A percentile compares a stretch with the other conserved stretches of the same genome.
Conservation (phyloP, 1,284 basidiomycete species). For the Lentinus polychrous region DNA sequence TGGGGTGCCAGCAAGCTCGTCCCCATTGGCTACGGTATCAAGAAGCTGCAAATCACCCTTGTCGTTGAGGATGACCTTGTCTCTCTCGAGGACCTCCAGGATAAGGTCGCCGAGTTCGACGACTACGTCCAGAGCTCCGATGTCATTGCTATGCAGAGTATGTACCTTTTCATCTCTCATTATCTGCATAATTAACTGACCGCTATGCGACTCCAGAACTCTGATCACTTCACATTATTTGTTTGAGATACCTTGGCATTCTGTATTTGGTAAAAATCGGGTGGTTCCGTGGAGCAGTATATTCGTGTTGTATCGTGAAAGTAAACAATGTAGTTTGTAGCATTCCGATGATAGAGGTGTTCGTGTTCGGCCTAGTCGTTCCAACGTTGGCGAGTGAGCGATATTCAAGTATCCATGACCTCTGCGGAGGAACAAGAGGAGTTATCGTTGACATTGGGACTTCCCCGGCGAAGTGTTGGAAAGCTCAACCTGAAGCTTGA, state of each 20-base stretch:
- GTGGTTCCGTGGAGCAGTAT: background rate
- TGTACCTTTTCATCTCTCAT: conserved; percentile 23
- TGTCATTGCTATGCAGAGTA: conserved; percentile 86
- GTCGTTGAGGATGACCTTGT: conserved; percentile 97
- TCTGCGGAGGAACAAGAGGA: too few relatives aligned
- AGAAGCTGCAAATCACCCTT: conserved; percentile 89
- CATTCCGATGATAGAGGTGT: too few relatives aligned
- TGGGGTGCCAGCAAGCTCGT: conserved; percentile 94
- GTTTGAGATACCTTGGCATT: background rate
- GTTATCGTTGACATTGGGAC: too few relatives aligned
- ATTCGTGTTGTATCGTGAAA: background rate
- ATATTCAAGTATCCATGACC: too few relatives aligned
- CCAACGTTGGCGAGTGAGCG: too few relatives aligned
- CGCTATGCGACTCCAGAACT: background rate
- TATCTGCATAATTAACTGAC: background rate
- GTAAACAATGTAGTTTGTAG: background rate
- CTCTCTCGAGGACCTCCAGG: conserved; percentile 92
- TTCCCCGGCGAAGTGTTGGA: too few relatives aligned
- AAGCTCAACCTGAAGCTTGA: too few relatives aligned
- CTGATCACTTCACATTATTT: background rate
- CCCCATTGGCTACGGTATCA: conserved; percentile 90
- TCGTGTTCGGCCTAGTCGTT: too few relatives aligned
- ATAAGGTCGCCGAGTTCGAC: conserved; percentile 81
- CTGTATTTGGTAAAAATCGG: background rate
- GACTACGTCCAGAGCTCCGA: conserved; percentile 97